Base-by-base conservation (phyloP, 176 grass and related monocot species). In the Secale cereale region DNA sequence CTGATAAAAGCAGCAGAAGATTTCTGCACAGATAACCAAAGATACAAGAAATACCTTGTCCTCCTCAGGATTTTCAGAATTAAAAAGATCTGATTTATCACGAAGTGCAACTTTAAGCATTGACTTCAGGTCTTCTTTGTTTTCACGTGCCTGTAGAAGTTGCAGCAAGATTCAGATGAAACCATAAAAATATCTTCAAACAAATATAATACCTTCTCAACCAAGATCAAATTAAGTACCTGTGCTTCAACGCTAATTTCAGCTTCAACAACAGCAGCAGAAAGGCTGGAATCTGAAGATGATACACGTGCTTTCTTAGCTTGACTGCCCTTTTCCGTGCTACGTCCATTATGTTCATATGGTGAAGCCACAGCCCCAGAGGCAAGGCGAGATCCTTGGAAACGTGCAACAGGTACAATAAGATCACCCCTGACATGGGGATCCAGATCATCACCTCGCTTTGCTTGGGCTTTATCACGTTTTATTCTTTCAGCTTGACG, bases 31-130 rank as follows among this genome's bases (percentile, higher is more conserved):
- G 36, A 82, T 59, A 75, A 83, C 22, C 20, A 87, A 48, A 15
- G 36, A 78, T 25, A 73, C 46, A 72, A 52, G 3, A 70, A 27
- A 72, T 86, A 99, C 97, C 94, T 94, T 96, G 78, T 99, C 97
- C 60, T 98, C 91, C 78, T 89, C 94, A 46, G 82, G 88, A 89
- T 84, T 92, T 86, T 96, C 97, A 82, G 91, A 99, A 86, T 94
- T 99, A 86, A 99, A 94, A 86, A 99, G 26, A 94, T 99, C 97
- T 25, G 97, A 99, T 54, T 96, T 99, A 88, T 96, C 93, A 39
- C 87, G 90, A 71, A 99, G 97, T 41, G 77, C 64, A 86, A 85
- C 91, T 86, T 99, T 96, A 56, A 99, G 91, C 90, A 91, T 99
- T 25, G 84, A 91, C 85, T 99, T 99, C 62, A 99, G 79, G 3